Evolutionary conservation across 768 basidiomycete species (phyloP), one percentile per base, ranked within the genome.

Genomic region (Austroboletus eburneus): DNA sequence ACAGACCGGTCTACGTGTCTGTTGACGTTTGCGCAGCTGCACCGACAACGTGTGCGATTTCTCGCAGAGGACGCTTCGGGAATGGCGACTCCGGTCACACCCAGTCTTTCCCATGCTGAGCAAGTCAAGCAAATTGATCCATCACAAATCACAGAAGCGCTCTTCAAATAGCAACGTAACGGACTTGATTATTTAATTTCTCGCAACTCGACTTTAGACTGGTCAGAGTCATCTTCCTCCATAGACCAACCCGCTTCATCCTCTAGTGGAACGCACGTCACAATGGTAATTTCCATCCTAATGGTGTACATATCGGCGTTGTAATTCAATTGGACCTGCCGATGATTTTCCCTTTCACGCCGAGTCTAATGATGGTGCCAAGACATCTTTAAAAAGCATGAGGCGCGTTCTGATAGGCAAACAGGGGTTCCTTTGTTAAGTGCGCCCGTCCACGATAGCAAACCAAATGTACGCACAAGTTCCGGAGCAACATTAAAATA

Each of bases 401-500:
- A 66, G 63, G 14, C 64, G 66, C 50, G 61, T 44, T 22, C 64
- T 66, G 27, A 49, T 39, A 34, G 43, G 41, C 43, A 46, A 33
- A 25, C 12, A 25, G 8, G 10, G 25, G 10, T 5, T 5, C 25
- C 17, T 30, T 10, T 42, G 29, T 51, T 39, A 42, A 41, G 46
- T 46, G 52, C 30, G 29, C 43, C 39, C 39, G 49, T 17, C 13
- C 38, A 20, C 22, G 39, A 41, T 18, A 35, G 30, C 18, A 25
- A 3, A 41, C 22, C 52, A 47, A 43, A 37, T 39, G 41, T 5
- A 72, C 91, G 62, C 63, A 93, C 87, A 99, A 62, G 64, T 99
- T 99, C 39, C 95, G 80, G 59, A 96, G 77, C n/a, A 99, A 77
- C 91, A 99, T 95, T 61, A 94, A 72, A 55, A 97, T 96, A 2